These are phyloP conservation scores for Yarrowia hollandica DNA, from an alignment of 805 yeast species.

Conservation along the genomic window DNA sequence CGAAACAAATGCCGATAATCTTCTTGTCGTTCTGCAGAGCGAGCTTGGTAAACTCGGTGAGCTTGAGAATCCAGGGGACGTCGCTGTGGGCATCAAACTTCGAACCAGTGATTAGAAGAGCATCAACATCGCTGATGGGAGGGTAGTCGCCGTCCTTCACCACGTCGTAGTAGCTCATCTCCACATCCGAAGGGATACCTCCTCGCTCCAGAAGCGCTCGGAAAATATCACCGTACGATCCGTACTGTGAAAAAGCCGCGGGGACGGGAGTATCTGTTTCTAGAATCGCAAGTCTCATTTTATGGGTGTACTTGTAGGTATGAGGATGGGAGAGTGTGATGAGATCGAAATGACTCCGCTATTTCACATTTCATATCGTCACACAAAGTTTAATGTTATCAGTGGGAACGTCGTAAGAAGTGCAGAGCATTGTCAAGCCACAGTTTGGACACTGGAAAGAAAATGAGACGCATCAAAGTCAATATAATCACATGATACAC, in stretches of 20 bases:
- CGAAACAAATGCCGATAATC: conserved; percentile 67
- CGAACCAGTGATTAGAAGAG: conserved; percentile 45
- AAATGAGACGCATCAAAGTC: too few relatives aligned
- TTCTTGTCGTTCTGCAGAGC: conserved; percentile 33
- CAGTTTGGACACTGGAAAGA: too few relatives aligned
- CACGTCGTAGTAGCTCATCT: conserved; percentile 37
- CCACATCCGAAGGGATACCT: conserved; percentile 34
- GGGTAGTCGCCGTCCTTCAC: conserved; percentile 39
- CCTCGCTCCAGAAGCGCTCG: conserved; percentile 36
- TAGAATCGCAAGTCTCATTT: conserved; percentile 38
- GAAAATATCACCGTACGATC: conserved; percentile 42
- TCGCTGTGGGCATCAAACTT: conserved; percentile 41
- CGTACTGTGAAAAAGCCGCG: conserved; percentile 35
- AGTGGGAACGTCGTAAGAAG: too few relatives aligned
- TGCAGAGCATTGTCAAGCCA: too few relatives aligned
- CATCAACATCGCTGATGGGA: conserved; percentile 36
- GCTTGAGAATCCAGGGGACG: conserved; percentile 42
- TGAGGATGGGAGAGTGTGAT: too few relatives aligned
- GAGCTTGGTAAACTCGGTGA: conserved; percentile 38
- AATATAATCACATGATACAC: too few relatives aligned
- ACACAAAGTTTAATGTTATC: too few relatives aligned
- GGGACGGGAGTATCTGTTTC: conserved; percentile 42
- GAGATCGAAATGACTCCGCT: too few relatives aligned
- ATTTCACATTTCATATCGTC: too few relatives aligned
- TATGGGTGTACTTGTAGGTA: too few relatives aligned